These are phyloP conservation scores for Aspergillus oerlinghausenensis DNA, from an alignment of 2,329 filamentous ascomycete species.

Conservation along the genomic window DNA sequence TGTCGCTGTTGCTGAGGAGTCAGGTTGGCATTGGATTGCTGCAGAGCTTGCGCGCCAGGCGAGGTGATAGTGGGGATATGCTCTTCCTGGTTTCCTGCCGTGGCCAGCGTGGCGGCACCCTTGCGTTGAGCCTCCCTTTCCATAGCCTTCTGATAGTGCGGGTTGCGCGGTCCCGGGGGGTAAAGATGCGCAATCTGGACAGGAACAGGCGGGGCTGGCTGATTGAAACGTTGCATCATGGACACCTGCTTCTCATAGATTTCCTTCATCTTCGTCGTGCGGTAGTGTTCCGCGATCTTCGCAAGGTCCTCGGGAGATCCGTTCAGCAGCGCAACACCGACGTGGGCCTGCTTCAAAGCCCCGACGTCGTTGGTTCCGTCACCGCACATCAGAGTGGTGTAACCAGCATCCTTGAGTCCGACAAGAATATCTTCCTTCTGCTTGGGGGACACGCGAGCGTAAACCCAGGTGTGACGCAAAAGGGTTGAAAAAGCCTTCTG, in stretches of 20 bases:
- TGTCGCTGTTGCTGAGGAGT: conserved; percentile 49
- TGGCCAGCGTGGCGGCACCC: conserved; percentile 56
- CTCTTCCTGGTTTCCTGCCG: conserved; percentile 50
- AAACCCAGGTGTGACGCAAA: conserved; percentile 90
- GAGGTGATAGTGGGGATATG: conserved; percentile 62
- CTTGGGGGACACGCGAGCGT: conserved; percentile 95
- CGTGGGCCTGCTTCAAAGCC: conserved; percentile 94
- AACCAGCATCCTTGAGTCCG: conserved; percentile 91
- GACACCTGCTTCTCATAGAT: conserved; percentile 93
- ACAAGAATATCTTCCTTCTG: conserved; percentile 99
- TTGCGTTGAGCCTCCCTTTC: conserved; percentile 80
- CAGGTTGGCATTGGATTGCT: conserved; percentile 48
- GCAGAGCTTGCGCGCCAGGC: conserved; percentile 58
- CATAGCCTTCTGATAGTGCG: conserved; percentile 89
- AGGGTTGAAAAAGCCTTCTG: conserved; percentile 72
- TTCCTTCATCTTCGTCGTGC: conserved; percentile 97
- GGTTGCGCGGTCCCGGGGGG: conserved; percentile 83
- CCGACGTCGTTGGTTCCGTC: conserved; percentile 98
- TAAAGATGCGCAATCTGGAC: conserved; percentile 88
- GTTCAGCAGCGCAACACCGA: conserved; percentile 93
- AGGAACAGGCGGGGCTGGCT: conserved; percentile 88
- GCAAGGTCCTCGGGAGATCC: conserved; percentile 86
- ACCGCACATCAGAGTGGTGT: conserved; percentile 97
- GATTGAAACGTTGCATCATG: conserved; percentile 93
- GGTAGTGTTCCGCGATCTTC: conserved; percentile 86